Evolutionary conservation across 306 rosid species (phyloP), one percentile per base, ranked within the genome.

Genomic region (Cyamopsis tetragonoloba): DNA sequence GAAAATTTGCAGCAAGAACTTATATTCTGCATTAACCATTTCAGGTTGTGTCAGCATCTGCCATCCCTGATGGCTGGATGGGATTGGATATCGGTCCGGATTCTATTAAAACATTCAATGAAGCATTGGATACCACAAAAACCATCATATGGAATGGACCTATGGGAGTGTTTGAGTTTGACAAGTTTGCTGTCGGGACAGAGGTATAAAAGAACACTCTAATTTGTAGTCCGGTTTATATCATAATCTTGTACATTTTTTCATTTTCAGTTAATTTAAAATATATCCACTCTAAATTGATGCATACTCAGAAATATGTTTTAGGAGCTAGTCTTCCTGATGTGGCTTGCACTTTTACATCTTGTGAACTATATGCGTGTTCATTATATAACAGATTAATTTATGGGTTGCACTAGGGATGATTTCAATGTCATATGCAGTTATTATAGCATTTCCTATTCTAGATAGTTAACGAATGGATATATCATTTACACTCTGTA

Each of bases 61-160:
- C 89, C 73, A 95, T 95, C 70, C 97, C 99, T 41, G 97, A 95
- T 71, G 99, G 99, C 32, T 95, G 99, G 99, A 95, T 95, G 99
- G 99, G 99, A 63, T 81, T 95, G 86, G 99, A 95, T 80, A 85
- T 95, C 70, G 99, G 99, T 42, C 99, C 99, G 66, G 99, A 95
- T 46, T 95, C 99, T 20, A 35, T 95, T 35, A 88, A 85, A 84
- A 68, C 96, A 53, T 95, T 95, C 89, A 95, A 37, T 23, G 91
- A 85, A 1, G 92, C 96, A 13, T 71, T 95, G 80, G 99, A 80
- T 64, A 82, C 95, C 32, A 90, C 99, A 66, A 66, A 95, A 83
- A 95, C 99, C 72, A 47, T 95, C 80, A 95, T 95, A 54, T 95
- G 99, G 99, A 95, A 95, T 39, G 99, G 99, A 77, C 99, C 99